Evolutionary conservation across 345 rosid species (phyloP).

Genomic region (Salix arbutifolia): DNA sequence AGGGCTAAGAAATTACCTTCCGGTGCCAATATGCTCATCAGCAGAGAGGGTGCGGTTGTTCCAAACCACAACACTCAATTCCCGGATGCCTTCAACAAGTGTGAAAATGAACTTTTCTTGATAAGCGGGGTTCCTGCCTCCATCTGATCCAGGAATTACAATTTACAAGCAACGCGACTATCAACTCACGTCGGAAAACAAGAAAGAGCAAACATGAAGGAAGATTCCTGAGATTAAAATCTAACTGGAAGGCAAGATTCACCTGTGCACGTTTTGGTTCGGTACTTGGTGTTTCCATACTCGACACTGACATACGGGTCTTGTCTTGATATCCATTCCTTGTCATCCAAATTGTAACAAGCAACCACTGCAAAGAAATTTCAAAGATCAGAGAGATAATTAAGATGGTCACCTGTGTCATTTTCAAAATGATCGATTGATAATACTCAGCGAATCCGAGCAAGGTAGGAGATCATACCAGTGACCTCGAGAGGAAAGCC

Average conservation of each 20-base stretch:
- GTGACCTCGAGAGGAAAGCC: conserved; percentile 56
- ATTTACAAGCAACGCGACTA: no score
- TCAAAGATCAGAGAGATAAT: no score
- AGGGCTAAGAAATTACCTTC: conserved; percentile 28
- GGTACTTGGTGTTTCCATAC: conserved; percentile 42
- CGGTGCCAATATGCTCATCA: conserved; percentile 49
- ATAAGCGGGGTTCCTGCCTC: conserved; percentile 48
- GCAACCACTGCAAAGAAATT: conserved; percentile 44
- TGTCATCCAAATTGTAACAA: conserved; percentile 62
- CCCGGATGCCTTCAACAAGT: conserved; percentile 48
- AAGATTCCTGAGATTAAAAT: background rate
- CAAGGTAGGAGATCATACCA: conserved; percentile 17
- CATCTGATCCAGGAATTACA: conserved; percentile 27
- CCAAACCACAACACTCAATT: conserved; percentile 42
- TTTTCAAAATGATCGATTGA: background rate
- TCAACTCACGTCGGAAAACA: no score
- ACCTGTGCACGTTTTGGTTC: conserved; percentile 75
- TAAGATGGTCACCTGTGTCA: no score
- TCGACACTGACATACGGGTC: conserved; percentile 66
- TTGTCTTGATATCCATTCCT: conserved; percentile 69
- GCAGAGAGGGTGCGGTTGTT: conserved; percentile 38
- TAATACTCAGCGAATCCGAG: background rate
- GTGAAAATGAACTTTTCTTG: conserved; percentile 48
- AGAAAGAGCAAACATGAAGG: no score
- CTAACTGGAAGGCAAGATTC: background rate